A percentile compares a stretch with the other conserved stretches of the same genome.
Evolutionary conservation across 1,284 basidiomycete genomes (phyloP).

Genomic region (Sporisorium scitamineum): DNA sequence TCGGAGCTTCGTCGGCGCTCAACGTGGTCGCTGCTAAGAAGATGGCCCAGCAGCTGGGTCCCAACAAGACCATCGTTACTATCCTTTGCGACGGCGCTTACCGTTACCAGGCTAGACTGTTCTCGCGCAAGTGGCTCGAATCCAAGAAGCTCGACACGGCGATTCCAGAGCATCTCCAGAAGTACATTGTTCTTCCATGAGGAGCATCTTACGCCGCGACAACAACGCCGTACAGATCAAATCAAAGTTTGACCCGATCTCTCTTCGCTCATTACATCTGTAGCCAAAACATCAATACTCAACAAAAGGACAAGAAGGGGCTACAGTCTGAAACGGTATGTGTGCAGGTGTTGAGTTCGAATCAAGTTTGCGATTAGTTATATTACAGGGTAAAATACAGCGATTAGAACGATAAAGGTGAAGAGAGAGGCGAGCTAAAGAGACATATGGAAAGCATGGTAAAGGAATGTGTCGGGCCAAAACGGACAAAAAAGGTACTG

Average conservation of each 20-base stretch:
- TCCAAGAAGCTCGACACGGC: conserved; percentile 82
- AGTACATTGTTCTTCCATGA: conserved; percentile 82
- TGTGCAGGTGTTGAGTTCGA: not conserved
- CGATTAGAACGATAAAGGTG: not conserved
- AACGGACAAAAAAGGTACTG: too few relatives aligned
- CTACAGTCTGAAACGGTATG: not conserved
- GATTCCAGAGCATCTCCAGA: conserved; percentile 86
- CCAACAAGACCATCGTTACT: conserved; percentile 85
- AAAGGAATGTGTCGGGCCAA: too few relatives aligned
- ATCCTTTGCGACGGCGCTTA: conserved; percentile 95
- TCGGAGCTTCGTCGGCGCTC: conserved; percentile 94
- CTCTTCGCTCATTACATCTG: not conserved
- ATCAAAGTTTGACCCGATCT: not conserved
- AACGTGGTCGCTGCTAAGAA: conserved; percentile 95
- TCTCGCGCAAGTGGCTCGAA: conserved; percentile 93
- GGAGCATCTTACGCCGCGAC: not conserved
- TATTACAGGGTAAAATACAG: conserved; percentile 29
- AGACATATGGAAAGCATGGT: not conserved
- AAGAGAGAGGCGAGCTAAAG: not conserved
- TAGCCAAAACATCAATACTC: not conserved
- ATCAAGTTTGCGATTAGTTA: not conserved
- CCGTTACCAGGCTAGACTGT: conserved; percentile 93
- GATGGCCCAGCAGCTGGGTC: conserved; percentile 84
- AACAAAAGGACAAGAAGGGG: not conserved
- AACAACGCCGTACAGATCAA: not conserved